Percentiles rank a stretch among this genome's conserved stretches.
These are phyloP conservation scores for Lunularia cruciata DNA, from an alignment of 225 moss, liverwort and hornwort genomes.

Conservation along the genomic window DNA sequence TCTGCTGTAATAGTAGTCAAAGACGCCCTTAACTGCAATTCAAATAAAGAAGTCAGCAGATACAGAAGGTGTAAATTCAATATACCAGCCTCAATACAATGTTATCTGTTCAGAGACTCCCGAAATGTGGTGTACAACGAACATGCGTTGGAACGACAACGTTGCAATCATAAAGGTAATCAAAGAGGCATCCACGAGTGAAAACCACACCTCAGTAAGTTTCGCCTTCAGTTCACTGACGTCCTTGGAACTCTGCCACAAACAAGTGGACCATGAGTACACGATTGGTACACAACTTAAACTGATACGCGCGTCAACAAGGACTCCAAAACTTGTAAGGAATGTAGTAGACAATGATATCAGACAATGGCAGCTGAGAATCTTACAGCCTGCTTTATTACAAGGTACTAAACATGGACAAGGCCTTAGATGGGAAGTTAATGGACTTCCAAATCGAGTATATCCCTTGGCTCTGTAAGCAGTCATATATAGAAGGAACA, in stretches of 20 bases:
- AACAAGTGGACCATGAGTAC: neutral
- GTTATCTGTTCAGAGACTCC: too few species aligned
- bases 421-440: slow-evolving; percentile 4
- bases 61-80: too few species aligned
- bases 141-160: too few species aligned
- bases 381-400: slow-evolving; percentile 17
- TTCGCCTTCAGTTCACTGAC: slow-evolving; percentile 85
- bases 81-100: too few species aligned
- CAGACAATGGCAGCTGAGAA: slow-evolving; percentile 2
- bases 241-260: slow-evolving; percentile 62
- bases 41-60: neutral
- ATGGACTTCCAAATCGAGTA: neutral
- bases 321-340: neutral
- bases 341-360: neutral
- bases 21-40: slow-evolving; percentile 65
- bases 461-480: neutral
- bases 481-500: neutral
- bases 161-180: too few species aligned
- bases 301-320: neutral
- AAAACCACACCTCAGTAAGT: slow-evolving; percentile 67
- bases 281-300: too few species aligned
- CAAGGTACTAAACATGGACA: slow-evolving; percentile 10
- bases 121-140: too few species aligned
- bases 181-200: neutral
- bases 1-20: slow-evolving; percentile 62